Evolutionary conservation across 192 early-diverging fungal species (phyloP).

Genomic region (Dissophora ornata): DNA sequence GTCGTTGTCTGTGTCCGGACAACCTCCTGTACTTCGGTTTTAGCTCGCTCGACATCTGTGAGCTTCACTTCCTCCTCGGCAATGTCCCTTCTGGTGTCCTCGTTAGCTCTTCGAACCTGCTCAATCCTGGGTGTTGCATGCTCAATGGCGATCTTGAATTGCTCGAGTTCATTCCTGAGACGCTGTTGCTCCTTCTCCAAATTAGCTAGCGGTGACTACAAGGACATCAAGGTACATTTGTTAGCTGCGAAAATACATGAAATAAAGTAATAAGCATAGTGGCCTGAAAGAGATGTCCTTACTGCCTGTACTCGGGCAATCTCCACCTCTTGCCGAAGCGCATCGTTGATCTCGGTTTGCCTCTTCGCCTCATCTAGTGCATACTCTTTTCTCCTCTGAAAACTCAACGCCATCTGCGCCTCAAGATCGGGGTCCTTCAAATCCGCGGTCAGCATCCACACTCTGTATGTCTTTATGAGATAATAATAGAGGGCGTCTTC

Average conservation of each 20-base stretch:
- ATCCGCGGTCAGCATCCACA: slow-evolving; percentile 66
- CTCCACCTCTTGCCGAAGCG: slow-evolving; percentile 59
- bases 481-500: slow-evolving; percentile 72
- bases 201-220: slow-evolving; percentile 61
- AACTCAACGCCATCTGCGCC: slow-evolving; percentile 59
- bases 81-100: slow-evolving; percentile 11
- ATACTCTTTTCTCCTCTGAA: slow-evolving; percentile 61
- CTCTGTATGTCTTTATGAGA: slow-evolving; percentile 61
- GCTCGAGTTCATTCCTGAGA: slow-evolving; percentile 60
- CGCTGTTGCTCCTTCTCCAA: slow-evolving; percentile 57
- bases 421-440: slow-evolving; percentile 64
- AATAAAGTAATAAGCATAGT: too few species aligned
- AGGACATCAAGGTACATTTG: too few species aligned
- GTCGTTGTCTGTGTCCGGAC: slow-evolving; percentile 38
- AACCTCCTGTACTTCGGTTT: slow-evolving; percentile 33
- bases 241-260: too few species aligned
- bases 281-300: not conserved
- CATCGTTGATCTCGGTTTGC: slow-evolving; percentile 48
- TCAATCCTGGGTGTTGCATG: slow-evolving; percentile 36
- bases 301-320: slow-evolving; percentile 51
- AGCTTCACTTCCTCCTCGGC: slow-evolving; percentile 11
- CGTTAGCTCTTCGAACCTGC: slow-evolving; percentile 26
- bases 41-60: slow-evolving; percentile 22
- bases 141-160: slow-evolving; percentile 55
- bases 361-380: slow-evolving; percentile 54